Evolutionary conservation across 2,329 filamentous ascomycete species (phyloP), one percentile per base, ranked within the genome.

Genomic region (Alternaria ventricosa): DNA sequence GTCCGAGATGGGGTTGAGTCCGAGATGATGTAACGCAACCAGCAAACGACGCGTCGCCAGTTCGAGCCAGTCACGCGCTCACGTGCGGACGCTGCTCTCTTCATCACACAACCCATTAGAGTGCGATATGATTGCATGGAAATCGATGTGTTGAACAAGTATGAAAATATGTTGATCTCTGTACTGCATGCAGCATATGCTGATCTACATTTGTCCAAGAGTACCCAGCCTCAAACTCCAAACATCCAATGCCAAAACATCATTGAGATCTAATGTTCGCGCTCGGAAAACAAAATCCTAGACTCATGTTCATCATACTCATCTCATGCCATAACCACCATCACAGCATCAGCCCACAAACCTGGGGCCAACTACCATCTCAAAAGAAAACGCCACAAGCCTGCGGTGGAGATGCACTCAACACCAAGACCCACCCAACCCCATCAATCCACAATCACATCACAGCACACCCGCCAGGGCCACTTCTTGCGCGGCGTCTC

Each of bases 401-500:
- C 28, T 30, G 11, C 6, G 55, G 6, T 6, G n/a, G 8, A 10
- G 5, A 11, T 15, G 6, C 2, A 44, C 46, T 25, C 15, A 45
- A 55, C 13, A 54, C 15, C 15, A 23, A 53, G 1, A 20, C 1
- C 6, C 13, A 36, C 30, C 12, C 13, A 33, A 8, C 13, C 12
- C 6, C 13, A 7, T 33, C 30, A 23, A 25, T 6, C 6, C 20
- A 60, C 23, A 18, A 23, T 83, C 78, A 85, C 83, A 85, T 85
- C 41, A 85, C 79, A 47, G 74, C 66, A 67, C 83, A 85, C 23
- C 82, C 82, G 27, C 83, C 78, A 50, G 80, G 80, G 12, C 79
- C 83, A 74, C 83, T 85, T 61, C 84, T 78, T 9, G 84, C 84
- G 49, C 84, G 79, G 44, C 84, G 66, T 47, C 84, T 74, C 33